A percentile compares a stretch with the other conserved stretches of the same genome.
phyloP scores from a whole-genome alignment of 306 rosid species.

The Albizia julibrissin region DNA sequence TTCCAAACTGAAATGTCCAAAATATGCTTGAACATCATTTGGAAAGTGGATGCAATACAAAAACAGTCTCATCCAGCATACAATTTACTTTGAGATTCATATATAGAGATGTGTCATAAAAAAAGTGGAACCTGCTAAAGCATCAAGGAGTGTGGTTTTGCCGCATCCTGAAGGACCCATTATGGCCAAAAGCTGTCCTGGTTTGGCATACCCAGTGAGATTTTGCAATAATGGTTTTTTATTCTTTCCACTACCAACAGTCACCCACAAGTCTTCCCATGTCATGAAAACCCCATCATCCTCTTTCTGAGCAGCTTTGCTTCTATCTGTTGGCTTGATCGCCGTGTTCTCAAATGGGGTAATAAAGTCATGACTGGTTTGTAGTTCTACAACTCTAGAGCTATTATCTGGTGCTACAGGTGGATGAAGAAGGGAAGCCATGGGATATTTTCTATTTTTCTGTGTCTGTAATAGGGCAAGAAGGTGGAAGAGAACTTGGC shows the following conservation, averaged over 20 bases:
- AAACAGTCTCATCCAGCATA: background rate
- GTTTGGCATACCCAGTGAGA: conserved; percentile 59
- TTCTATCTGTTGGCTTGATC: background rate
- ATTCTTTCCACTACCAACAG: conserved; percentile 27
- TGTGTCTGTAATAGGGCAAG: background rate
- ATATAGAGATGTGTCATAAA: background rate
- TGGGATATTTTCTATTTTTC: background rate
- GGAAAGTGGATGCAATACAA: background rate
- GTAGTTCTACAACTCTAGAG: background rate
- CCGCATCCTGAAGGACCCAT: conserved; percentile 89
- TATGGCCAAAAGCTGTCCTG: conserved; percentile 66
- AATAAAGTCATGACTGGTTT: background rate
- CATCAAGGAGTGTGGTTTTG: conserved; percentile 71
- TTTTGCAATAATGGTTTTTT: conserved; percentile 38
- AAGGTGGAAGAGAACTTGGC: background rate
- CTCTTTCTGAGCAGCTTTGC: background rate
- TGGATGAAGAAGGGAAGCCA: background rate
- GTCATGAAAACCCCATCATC: conserved; percentile 19
- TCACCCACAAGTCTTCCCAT: conserved; percentile 39
- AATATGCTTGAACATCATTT: background rate
- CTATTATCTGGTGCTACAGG: background rate
- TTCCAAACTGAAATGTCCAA: background rate
- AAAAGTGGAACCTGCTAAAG: conserved; percentile 55
- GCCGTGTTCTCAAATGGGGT: background rate
- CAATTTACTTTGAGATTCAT: background rate